A percentile compares a stretch with the other conserved stretches of the same genome.
Conservation (phyloP, 2,329 filamentous ascomycete genomes). For the Aspergillus novoparasiticus region DNA sequence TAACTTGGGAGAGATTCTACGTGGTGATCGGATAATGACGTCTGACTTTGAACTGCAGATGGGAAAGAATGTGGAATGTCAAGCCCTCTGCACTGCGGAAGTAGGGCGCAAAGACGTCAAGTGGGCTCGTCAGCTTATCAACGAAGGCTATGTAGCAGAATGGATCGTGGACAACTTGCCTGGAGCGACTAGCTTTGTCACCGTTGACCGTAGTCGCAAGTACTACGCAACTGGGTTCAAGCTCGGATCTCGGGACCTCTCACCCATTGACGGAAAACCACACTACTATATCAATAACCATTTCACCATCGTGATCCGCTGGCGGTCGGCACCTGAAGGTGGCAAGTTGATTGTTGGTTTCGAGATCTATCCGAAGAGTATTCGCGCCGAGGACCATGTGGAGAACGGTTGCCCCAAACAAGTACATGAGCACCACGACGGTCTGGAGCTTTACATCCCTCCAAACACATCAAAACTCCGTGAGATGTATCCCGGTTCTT, state of each 20-base stretch:
- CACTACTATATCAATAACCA: slow-evolving; percentile 84
- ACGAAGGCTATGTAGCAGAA: slow-evolving; percentile 80
- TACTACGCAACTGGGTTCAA: slow-evolving; percentile 93
- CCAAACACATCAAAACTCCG: slow-evolving; percentile 62
- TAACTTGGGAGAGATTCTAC: slow-evolving; percentile 83
- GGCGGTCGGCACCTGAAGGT: slow-evolving; percentile 70
- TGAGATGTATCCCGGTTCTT: slow-evolving; percentile 60
- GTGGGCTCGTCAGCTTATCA: slow-evolving; percentile 71
- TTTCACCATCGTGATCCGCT: slow-evolving; percentile 79
- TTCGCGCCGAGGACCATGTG: slow-evolving; percentile 64
- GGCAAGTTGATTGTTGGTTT: slow-evolving; percentile 85
- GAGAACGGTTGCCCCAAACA: slow-evolving; percentile 69
- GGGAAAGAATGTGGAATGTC: slow-evolving; percentile 73
- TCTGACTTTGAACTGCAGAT: slow-evolving; percentile 82
- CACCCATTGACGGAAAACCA: slow-evolving; percentile 60
- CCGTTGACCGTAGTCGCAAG: slow-evolving; percentile 78
- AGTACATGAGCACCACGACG: slow-evolving; percentile 63
- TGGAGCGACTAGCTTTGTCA: slow-evolving; percentile 85
- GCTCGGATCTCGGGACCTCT: slow-evolving; percentile 73
- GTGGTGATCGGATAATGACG: slow-evolving; percentile 80
- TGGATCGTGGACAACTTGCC: slow-evolving; percentile 94
- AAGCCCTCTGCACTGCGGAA: slow-evolving; percentile 70
- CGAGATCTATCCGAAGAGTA: slow-evolving; percentile 86
- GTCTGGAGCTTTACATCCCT: slow-evolving; percentile 69
- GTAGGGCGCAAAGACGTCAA: slow-evolving; percentile 66